Base-by-base conservation (phyloP, 1,284 basidiomycete species). In the Pseudozyma pruni region DNA sequence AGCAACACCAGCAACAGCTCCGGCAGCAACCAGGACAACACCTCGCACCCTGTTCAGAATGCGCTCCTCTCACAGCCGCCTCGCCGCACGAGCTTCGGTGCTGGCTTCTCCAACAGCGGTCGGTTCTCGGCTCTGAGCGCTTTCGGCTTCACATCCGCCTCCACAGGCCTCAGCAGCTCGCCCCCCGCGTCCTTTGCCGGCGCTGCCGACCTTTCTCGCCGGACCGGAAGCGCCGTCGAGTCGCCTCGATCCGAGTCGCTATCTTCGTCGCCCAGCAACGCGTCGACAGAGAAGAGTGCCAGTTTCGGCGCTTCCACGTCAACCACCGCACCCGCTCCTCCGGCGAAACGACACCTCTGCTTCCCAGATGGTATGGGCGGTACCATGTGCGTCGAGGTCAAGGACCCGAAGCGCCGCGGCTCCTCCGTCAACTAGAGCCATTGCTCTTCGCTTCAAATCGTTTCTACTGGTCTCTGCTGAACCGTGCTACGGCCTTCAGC, bases 281-380 rank as follows among this genome's bases (percentile, higher is more conserved):
- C 27, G 2, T 17, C 23, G 29, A 37, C 17, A n/a, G 42, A 41
- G 38, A 43, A 54, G 29, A 43, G 32, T 22, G 11, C 38, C 29
- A 46, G 20, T 23, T 40, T 7, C 13, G 19, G 37, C 8, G 16
- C 38, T 33, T 16, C 52, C 16, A 42, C 42, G n/a, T 13, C 44
- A 7, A 22, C 32, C 19, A 17, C 34, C 10, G 19, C 50, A n/a
- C 37, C 38, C 5, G 39, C 38, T 5, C 55, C 54, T 5, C 51
- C 51, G 8, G 45, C 40, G 8, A 71, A 60, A 43, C 52, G 63
- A 9, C 69, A 72, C 46, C 43, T 67, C 10, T 72, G 69, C 44
- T 62, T 72, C 50, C 69, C 69, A 2, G 69, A 72, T 29, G 69
- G 63, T 4, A 62, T 62, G 55, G 69, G 69, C 4, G 69, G 69